A percentile compares a stretch with the other conserved stretches of the same genome.
phyloP scores from a whole-genome alignment of 129 eudicot species.

The sunflower (Helianthus annuus) region DNA sequence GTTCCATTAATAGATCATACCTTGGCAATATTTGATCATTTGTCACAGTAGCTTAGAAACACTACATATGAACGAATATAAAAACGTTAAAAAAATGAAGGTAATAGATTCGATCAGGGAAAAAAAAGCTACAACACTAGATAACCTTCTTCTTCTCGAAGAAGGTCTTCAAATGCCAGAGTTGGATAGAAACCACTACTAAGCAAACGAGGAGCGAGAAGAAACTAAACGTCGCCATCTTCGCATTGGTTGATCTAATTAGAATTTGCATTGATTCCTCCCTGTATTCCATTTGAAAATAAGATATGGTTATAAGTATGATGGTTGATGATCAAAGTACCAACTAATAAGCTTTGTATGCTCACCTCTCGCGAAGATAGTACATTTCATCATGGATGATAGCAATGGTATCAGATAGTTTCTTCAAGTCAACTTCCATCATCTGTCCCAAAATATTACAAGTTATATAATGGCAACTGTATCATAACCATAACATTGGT shows the following conservation, averaged over 20 bases:
- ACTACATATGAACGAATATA: not conserved
- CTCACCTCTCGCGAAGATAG: slow-evolving; percentile 70
- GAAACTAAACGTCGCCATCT: slow-evolving; percentile 55
- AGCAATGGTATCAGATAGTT: slow-evolving; percentile 52
- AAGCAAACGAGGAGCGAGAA: slow-evolving; percentile 53
- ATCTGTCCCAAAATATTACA: slow-evolving; percentile 31
- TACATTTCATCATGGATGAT: slow-evolving; percentile 75
- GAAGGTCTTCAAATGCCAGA: slow-evolving; percentile 66
- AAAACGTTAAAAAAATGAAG: not conserved
- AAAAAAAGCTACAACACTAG: slow-evolving; percentile 21
- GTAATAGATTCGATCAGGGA: not conserved
- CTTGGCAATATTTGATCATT: not conserved
- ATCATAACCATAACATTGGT: not conserved
- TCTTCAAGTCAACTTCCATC: slow-evolving; percentile 73
- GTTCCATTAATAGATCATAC: no score
- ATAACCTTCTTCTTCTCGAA: slow-evolving; percentile 60
- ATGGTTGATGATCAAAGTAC: not conserved
- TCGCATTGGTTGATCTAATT: slow-evolving; percentile 49
- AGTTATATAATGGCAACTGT: not conserved
- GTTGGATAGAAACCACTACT: slow-evolving; percentile 47
- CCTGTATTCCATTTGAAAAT: slow-evolving; percentile 25
- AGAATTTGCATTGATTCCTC: slow-evolving; percentile 53
- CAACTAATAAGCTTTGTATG: not conserved
- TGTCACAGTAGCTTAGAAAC: not conserved
- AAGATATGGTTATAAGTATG: not conserved